These are phyloP conservation scores for Ophiosphaerella herpotricha DNA, from an alignment of 2,329 filamentous ascomycete species.

Conservation along the genomic window DNA sequence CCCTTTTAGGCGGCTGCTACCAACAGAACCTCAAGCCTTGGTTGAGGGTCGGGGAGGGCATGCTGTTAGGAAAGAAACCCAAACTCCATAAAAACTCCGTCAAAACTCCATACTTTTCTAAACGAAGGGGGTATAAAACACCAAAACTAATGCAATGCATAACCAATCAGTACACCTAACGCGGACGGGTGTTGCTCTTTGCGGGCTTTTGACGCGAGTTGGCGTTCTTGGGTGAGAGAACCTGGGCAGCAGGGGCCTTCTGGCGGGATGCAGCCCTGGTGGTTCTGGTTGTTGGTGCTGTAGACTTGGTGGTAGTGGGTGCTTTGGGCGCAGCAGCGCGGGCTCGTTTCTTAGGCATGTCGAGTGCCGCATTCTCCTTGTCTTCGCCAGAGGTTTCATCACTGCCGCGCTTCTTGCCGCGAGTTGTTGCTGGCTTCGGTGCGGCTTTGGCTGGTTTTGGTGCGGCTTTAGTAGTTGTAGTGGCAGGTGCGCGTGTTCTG, in stretches of 20 bases:
- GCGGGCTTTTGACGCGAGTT: constrained; percentile 22
- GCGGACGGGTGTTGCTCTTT: constrained; percentile 20
- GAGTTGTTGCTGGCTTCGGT: constrained; percentile 8
- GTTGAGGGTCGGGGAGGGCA: constrained; percentile 2
- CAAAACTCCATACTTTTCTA: not conserved
- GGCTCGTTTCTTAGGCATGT: constrained; percentile 26
- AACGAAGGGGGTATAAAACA: constrained; percentile 4
- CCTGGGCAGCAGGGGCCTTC: constrained; percentile 16
- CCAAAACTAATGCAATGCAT: constrained; percentile 9
- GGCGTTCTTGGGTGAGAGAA: constrained; percentile 32
- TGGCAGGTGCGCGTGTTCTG: constrained; percentile 14
- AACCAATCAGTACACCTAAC: constrained; percentile 22
- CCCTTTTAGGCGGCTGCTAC: constrained; percentile 20
- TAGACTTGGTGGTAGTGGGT: constrained; percentile 7
- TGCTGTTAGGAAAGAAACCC: not conserved
- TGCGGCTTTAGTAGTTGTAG: constrained; percentile 11
- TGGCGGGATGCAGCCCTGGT: constrained; percentile 32
- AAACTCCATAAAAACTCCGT: constrained; percentile 16
- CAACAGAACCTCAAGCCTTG: constrained; percentile 18
- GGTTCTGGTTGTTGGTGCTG: constrained; percentile 15
- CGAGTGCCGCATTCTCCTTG: constrained; percentile 35
- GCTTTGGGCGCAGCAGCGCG: constrained; percentile 11
- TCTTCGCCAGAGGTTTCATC: constrained; percentile 32
- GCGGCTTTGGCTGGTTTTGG: constrained; percentile 11
- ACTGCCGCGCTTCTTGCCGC: constrained; percentile 32